Evolutionary conservation across 169 alveolate genomes (phyloP).

Genomic region (Plasmodium coatneyi): DNA sequence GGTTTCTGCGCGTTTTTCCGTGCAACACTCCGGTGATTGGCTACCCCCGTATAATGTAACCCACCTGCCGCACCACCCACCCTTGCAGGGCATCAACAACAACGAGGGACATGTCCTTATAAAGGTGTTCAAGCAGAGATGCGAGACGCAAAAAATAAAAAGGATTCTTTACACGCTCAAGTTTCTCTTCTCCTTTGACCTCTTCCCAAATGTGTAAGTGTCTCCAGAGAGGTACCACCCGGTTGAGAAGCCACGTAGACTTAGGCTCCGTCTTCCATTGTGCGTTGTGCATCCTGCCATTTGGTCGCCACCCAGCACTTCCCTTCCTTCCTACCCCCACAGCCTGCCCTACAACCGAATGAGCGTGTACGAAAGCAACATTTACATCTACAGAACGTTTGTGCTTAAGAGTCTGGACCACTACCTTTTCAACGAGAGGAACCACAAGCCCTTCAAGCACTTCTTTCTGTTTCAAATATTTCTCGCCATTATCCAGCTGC

Average conservation of each 20-base stretch:
- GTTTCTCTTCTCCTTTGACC: constrained; percentile 64
- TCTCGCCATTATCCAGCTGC: constrained; percentile 73
- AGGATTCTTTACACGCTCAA: constrained; percentile 60
- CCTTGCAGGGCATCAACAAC: constrained; percentile 56
- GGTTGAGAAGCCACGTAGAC: background rate
- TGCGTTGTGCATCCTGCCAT: background rate
- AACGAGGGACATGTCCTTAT: constrained; percentile 67
- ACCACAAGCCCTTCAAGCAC: constrained; percentile 18
- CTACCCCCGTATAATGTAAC: background rate
- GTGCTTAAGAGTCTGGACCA: constrained; percentile 44
- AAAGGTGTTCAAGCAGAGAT: constrained; percentile 40
- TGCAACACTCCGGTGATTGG: background rate
- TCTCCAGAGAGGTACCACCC: background rate
- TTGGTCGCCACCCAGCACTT: background rate
- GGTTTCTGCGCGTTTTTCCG: background rate
- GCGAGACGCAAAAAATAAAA: constrained; percentile 57
- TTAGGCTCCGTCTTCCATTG: background rate
- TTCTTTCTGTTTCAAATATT: constrained; percentile 71
- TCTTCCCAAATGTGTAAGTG: constrained; percentile 67
- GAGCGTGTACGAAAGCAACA: constrained; percentile 70
- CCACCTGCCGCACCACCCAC: background rate
- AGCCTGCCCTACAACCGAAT: constrained; percentile 66
- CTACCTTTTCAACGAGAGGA: constrained; percentile 29
- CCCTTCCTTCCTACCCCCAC: background rate
- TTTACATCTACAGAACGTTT: constrained; percentile 60